Base-by-base conservation (phyloP, 1,139 yeast genomes). In the Hansenula sp. region DNA sequence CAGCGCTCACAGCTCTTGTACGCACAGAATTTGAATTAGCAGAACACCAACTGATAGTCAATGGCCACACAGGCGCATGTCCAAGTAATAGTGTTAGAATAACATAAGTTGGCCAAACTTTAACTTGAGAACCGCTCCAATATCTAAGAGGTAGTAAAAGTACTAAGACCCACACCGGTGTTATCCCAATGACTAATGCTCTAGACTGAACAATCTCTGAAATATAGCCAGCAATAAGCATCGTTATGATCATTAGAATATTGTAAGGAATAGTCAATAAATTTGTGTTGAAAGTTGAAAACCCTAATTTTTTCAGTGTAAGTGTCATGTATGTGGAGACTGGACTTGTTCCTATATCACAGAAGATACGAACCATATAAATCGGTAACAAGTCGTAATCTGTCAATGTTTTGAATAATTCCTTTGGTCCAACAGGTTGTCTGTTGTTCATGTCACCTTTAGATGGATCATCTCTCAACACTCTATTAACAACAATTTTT, bases 381-480 rank as follows among this genome's bases (percentile, higher is more conserved):
- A 29, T 29, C 7, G 31, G 31, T 17, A 29, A 11, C 8, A 29
- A 17, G 8, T 29, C 31, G 12, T 17, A 29, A 12, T 29, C 31
- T 4, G 9, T 8, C 10, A 29, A 29, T 11, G 31, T 17, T 10
- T 14, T 14, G 2, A 29, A 4, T 21, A 29, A 11, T 18, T 29
- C 31, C 9, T 29, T 29, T 3, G 10, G 4, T 10, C 21, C 8
- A 3, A 29, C 31, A 17, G 31, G 31, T 12, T 29, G 21, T 29
- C 31, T 29, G 11, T 29, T 29, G n/a, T 29, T 29, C 31, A 29
- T 29, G 11, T 29, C 31, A 17, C 31, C 31, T 29, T 29, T 29
- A 5, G 21, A 9, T 4, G 31, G 31, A 11, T 27, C 55, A 59
- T 22, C 55, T 57, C 48, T 73, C 79, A 29, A 12, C 4, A 29